These are phyloP conservation scores for Poa pratensis DNA, from an alignment of 176 grass and related monocot species.

Conservation along the genomic window DNA sequence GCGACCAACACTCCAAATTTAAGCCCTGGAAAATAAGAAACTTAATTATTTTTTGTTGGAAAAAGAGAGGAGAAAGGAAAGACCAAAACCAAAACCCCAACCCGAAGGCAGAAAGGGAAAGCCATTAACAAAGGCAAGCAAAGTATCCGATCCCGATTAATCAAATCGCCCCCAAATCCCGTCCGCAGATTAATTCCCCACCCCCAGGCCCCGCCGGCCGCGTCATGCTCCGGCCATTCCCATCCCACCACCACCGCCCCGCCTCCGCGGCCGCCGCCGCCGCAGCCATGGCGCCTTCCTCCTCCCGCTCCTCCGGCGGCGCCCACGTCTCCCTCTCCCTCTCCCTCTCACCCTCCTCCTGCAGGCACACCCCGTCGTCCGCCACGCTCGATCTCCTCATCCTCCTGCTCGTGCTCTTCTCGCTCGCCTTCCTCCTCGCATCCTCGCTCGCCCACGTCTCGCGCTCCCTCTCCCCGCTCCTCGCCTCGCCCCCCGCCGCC, in stretches of 20 bases:
- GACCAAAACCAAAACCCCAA: slow-evolving; percentile 40
- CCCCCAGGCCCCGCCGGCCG: slow-evolving; percentile 24
- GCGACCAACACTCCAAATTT: neutral
- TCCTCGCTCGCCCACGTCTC: slow-evolving; percentile 76
- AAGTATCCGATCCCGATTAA: slow-evolving; percentile 52
- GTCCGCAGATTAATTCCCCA: slow-evolving; percentile 32
- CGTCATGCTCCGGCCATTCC: slow-evolving; percentile 68
- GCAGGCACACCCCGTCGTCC: slow-evolving; percentile 77
- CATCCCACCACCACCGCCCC: slow-evolving; percentile 36
- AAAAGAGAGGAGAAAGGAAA: neutral
- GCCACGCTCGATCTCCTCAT: slow-evolving; percentile 95
- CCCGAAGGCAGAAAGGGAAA: slow-evolving; percentile 25
- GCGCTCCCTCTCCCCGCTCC: slow-evolving; percentile 60
- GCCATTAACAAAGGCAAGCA: slow-evolving; percentile 54
- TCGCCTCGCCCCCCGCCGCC: slow-evolving; percentile 43
- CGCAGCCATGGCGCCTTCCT: slow-evolving; percentile 46
- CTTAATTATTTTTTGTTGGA: neutral
- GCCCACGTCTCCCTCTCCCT: slow-evolving; percentile 51
- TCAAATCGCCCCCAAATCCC: slow-evolving; percentile 24
- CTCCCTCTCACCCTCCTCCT: slow-evolving; percentile 49
- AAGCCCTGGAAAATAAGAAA: slow-evolving; percentile 13
- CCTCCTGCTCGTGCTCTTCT: slow-evolving; percentile 84
- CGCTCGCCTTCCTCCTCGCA: slow-evolving; percentile 69
- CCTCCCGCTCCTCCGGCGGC: slow-evolving; percentile 36
- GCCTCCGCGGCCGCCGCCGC: slow-evolving; percentile 5